phyloP scores from a whole-genome alignment of 257 asterid species.

The Primulina huaijiensis region DNA sequence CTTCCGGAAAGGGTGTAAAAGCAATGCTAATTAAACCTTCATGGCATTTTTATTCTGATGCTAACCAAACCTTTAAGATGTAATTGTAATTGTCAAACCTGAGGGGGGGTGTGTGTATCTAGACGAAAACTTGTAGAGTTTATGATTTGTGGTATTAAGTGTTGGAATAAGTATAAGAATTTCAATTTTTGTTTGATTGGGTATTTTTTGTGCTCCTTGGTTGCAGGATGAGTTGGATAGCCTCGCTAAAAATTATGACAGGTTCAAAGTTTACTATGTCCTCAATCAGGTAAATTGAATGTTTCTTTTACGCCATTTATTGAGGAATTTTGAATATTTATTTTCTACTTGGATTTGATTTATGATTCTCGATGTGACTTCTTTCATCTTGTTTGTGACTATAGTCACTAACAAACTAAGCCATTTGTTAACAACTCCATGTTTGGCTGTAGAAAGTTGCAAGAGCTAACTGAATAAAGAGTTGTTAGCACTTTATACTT shows the following conservation, averaged over 20 bases:
- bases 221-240: conserved; percentile 76
- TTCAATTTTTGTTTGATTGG: conserved; percentile 9
- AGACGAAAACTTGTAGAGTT: background rate
- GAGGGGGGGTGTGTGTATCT: background rate
- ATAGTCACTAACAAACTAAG: background rate
- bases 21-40: background rate
- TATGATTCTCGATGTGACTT: background rate
- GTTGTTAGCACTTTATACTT: background rate
- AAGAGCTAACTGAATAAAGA: background rate
- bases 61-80: background rate
- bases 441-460: background rate
- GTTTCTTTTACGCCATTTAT: background rate
- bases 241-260: conserved; percentile 50
- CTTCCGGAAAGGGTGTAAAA: background rate
- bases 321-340: background rate
- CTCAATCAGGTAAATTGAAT: conserved; percentile 65
- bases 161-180: background rate
- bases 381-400: background rate
- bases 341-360: background rate
- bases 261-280: conserved; percentile 70
- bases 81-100: background rate
- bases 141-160: background rate
- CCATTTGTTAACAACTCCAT: background rate
- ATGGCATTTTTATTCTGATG: background rate
- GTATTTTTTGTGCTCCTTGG: conserved; percentile 10